phyloP scores from a whole-genome alignment of 345 rosid species.

The Syzygium oleosum region DNA sequence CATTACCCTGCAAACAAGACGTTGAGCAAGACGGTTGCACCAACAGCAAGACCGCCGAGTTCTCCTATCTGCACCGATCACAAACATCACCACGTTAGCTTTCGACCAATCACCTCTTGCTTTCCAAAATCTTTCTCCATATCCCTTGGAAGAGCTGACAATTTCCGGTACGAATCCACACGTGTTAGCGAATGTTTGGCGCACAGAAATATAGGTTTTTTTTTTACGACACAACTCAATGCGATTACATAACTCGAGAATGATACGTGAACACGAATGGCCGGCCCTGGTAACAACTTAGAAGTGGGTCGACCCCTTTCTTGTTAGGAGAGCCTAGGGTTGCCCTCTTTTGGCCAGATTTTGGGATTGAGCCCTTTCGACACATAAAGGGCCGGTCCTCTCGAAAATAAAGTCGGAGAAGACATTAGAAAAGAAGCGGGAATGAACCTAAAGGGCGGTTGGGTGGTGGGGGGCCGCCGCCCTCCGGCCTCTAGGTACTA shows the following conservation, averaged over 20 bases:
- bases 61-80: conserved; percentile 16
- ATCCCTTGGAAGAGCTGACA: neutral
- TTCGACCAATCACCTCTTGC: neutral
- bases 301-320: neutral
- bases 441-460: too few relatives aligned
- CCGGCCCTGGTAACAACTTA: too few relatives aligned
- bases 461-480: too few relatives aligned
- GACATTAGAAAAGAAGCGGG: too few relatives aligned
- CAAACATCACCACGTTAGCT: neutral
- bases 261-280: accelerated
- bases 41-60: conserved; percentile 40
- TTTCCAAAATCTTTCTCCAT: neutral
- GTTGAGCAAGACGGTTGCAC: conserved; percentile 34
- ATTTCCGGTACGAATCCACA: accelerated
- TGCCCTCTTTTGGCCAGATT: accelerated
- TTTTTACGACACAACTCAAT: neutral
- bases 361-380: too few relatives aligned
- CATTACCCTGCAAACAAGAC: conserved; percentile 44
- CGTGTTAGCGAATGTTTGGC: neutral
- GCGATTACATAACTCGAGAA: accelerated
- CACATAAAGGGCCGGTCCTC: too few relatives aligned
- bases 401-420: too few relatives aligned
- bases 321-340: neutral
- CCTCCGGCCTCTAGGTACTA: neutral
- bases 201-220: neutral